Base-by-base conservation (phyloP, 441 rosid genomes). In the Viola pubescens region DNA sequence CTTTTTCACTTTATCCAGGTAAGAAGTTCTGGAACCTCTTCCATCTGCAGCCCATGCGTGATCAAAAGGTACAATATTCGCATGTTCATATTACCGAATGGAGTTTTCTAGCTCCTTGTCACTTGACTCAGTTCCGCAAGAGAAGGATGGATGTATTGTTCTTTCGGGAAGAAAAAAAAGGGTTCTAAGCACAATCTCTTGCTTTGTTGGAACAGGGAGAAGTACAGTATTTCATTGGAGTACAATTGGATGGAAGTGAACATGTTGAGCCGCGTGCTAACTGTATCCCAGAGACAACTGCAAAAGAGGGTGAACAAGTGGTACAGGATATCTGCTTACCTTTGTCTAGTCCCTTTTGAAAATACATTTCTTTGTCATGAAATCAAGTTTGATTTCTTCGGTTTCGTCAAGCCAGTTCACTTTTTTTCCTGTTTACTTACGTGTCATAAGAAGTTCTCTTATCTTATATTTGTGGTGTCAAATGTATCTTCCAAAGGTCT, bases 31-130 rank as follows among this genome's bases (percentile, higher is more conserved):
- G 99, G 99, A 94, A 90, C 76, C 72, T 94, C 67, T 94, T 94
- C 78, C 99, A 94, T 74, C 74, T 94, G 65, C 99, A 94, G 77
- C 97, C 99, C 70, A 94, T 90, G 97, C 97, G 99, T 79, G 99
- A 94, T 78, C 99, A 90, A 58, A 94, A 94, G 96, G 98, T 92
- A 69, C 9, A 66, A 37, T 49, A 41, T 13, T 44, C 26, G 6
- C 66, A 13, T 40, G 5, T 46, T 45, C 48, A 50, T 5, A 62
- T 56, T 45, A 48, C 4, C 40, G 12, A 54, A 16, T 54, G 6
- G 7, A 7, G 19, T 46, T n/a, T 47, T 53, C 6, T 61, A 45
- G 9, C 58, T 61, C 54, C 16, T 40, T 9, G 11, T 12, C 14
- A 16, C 19, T 16, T 16, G 19, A 16, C 19, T 16, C 1, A 16